Percentiles rank a stretch among this genome's conserved stretches.
phyloP scores from a whole-genome alignment of 2,329 filamentous ascomycete genomes.

The Aspergillus ruber region DNA sequence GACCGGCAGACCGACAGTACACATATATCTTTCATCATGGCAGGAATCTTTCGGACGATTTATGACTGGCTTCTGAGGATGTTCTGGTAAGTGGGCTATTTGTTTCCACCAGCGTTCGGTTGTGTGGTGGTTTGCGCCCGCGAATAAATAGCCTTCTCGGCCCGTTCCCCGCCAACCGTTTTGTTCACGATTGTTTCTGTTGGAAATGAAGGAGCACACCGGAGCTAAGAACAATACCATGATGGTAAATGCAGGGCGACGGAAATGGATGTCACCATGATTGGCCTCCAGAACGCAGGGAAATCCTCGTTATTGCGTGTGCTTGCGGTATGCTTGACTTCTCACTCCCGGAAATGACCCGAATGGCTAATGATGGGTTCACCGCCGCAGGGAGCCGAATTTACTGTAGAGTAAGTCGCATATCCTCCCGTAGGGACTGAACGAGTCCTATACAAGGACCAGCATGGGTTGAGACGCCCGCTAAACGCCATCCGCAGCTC shows the following conservation, averaged over 20 bases:
- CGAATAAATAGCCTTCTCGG: conserved; percentile 18
- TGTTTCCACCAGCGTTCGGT: conserved; percentile 14
- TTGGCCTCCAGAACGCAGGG: conserved; percentile 94
- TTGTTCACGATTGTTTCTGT: background rate
- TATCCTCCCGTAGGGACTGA: background rate
- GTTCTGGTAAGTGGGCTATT: conserved; percentile 69
- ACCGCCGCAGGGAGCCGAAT: conserved; percentile 76
- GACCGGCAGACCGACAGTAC: background rate
- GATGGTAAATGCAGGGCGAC: conserved; percentile 64
- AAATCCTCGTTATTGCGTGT: conserved; percentile 94
- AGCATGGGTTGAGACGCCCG: background rate
- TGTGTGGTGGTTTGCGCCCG: conserved; percentile 16
- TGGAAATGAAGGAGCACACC: background rate
- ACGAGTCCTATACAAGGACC: background rate
- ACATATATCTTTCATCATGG: conserved; percentile 54
- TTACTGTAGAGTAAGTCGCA: conserved; percentile 90
- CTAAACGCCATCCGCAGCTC: conserved; percentile 56
- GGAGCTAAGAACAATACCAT: conserved; percentile 8
- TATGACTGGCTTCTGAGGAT: conserved; percentile 98
- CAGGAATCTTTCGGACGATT: conserved; percentile 83
- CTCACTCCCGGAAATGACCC: conserved; percentile 3
- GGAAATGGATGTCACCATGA: conserved; percentile 99
- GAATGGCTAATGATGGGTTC: conserved; percentile 10
- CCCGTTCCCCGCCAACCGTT: conserved; percentile 27
- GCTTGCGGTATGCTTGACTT: conserved; percentile 68